Percentiles rank a stretch among this genome's conserved stretches.
phyloP scores from a whole-genome alignment of 2,329 filamentous ascomycete species.

The Chaetomium globosum region DNA sequence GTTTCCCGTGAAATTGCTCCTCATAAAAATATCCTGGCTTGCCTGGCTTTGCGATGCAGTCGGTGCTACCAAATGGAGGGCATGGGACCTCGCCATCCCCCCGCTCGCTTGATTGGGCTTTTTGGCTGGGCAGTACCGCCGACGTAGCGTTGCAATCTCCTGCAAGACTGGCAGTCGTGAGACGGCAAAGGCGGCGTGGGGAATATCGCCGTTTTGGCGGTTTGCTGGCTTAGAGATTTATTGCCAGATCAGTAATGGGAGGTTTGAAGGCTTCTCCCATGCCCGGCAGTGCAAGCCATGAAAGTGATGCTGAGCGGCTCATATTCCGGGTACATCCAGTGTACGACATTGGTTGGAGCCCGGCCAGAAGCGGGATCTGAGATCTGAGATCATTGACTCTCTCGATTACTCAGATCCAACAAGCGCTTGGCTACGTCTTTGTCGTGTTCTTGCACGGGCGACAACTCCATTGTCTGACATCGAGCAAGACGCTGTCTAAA shows the following conservation, averaged over 20 bases:
- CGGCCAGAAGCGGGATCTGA: neutral
- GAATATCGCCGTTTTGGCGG: neutral
- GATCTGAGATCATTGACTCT: neutral
- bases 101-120: slow-evolving; percentile 21
- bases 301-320: neutral
- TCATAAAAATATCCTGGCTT: slow-evolving; percentile 29
- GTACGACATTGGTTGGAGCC: neutral
- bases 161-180: slow-evolving; percentile 23
- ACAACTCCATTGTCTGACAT: slow-evolving; percentile 12
- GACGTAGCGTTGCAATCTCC: slow-evolving; percentile 28
- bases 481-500: neutral
- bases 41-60: slow-evolving; percentile 1
- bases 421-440: neutral
- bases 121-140: slow-evolving; percentile 15
- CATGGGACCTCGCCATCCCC: slow-evolving; percentile 14
- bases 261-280: neutral
- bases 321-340: neutral
- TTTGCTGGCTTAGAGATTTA: neutral
- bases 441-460: neutral
- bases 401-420: slow-evolving; percentile 14
- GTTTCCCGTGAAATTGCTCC: slow-evolving; percentile 24
- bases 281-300: neutral
- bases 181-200: slow-evolving; percentile 31
- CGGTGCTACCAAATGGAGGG: slow-evolving; percentile 21
- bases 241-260: neutral